phyloP scores from a whole-genome alignment of 352 stramenopile species.

The Globisporangium splendens region DNA sequence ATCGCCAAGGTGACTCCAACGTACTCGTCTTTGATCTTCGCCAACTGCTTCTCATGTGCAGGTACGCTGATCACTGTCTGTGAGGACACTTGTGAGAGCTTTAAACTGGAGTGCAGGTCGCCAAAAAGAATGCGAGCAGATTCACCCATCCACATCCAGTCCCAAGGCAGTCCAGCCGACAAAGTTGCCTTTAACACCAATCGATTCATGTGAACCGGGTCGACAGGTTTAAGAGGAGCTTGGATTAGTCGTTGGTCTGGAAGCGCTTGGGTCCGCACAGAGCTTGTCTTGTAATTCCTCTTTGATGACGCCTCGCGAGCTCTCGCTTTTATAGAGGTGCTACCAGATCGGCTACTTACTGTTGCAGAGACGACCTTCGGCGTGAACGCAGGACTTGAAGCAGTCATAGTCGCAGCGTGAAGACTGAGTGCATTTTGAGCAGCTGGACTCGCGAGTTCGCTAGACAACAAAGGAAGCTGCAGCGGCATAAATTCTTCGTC shows the following conservation, averaged over 20 bases:
- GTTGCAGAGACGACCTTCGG: background rate
- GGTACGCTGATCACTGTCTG: constrained; percentile 18
- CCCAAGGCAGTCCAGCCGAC: constrained; percentile 35
- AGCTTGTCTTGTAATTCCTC: constrained; percentile 5
- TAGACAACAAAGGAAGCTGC: constrained; percentile 30
- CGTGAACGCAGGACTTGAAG: background rate
- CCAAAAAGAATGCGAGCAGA: constrained; percentile 27
- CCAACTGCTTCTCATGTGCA: constrained; percentile 48
- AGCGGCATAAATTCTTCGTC: constrained; percentile 50
- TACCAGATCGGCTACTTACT: background rate
- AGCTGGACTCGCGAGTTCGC: constrained; percentile 14
- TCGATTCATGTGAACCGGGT: constrained; percentile 25
- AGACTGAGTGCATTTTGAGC: constrained; percentile 1
- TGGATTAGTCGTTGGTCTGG: background rate
- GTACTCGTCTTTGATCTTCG: constrained; percentile 57
- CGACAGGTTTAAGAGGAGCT: background rate
- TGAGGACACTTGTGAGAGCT: constrained; percentile 18
- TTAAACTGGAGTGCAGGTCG: constrained; percentile 21
- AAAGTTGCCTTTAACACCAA: constrained; percentile 45
- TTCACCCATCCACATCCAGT: constrained; percentile 60
- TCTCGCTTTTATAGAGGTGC: constrained; percentile 1
- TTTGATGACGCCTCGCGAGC: constrained; percentile 7
- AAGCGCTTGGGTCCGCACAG: background rate
- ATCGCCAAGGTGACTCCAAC: constrained; percentile 62
- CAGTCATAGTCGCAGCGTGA: background rate